Evolutionary conservation across 495 filamentous ascomycete species (phyloP).

Genomic region (Schizothecium vesticola): DNA sequence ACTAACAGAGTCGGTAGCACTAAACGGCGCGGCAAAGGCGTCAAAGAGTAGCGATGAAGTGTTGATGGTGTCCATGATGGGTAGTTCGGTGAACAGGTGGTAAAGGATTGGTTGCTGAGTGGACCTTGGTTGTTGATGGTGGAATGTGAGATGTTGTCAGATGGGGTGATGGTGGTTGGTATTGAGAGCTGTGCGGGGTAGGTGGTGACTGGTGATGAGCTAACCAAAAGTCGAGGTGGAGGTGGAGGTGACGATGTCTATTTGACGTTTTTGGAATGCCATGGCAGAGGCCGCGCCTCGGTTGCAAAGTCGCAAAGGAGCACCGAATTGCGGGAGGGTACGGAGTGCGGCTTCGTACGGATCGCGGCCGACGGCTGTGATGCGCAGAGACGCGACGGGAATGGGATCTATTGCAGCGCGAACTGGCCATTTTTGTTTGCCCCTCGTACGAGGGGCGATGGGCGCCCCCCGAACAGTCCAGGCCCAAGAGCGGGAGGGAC

Average conservation of each 20-base stretch:
- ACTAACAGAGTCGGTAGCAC: slow-evolving; percentile 23
- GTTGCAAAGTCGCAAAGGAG: not conserved
- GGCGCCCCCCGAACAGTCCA: slow-evolving; percentile 7
- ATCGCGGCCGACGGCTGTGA: not conserved
- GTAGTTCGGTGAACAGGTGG: slow-evolving; percentile 5
- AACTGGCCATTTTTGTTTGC: slow-evolving; percentile 22
- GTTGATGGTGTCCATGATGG: slow-evolving; percentile 7
- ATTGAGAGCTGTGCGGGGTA: slow-evolving; percentile 5
- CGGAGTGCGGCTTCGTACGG: slow-evolving; percentile 4
- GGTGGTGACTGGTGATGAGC: slow-evolving; percentile 1
- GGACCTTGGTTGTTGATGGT: not conserved
- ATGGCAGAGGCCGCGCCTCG: not conserved
- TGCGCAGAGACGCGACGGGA: slow-evolving; percentile 7
- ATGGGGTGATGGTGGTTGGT: not conserved
- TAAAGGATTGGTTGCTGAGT: not conserved
- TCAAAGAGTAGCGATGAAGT: slow-evolving; percentile 16
- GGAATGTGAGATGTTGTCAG: not conserved
- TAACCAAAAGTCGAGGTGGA: slow-evolving; percentile 3
- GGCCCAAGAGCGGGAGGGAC: not conserved
- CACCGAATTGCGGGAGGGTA: slow-evolving; percentile 1
- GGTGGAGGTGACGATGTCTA: slow-evolving; percentile 5
- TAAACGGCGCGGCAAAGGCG: slow-evolving; percentile 20
- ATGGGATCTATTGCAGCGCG: slow-evolving; percentile 14
- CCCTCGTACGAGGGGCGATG: slow-evolving; percentile 25
- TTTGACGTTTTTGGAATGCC: slow-evolving; percentile 10